Evolutionary conservation across 257 asterid genomes (phyloP).

Genomic region (Gynochthodes officinalis): DNA sequence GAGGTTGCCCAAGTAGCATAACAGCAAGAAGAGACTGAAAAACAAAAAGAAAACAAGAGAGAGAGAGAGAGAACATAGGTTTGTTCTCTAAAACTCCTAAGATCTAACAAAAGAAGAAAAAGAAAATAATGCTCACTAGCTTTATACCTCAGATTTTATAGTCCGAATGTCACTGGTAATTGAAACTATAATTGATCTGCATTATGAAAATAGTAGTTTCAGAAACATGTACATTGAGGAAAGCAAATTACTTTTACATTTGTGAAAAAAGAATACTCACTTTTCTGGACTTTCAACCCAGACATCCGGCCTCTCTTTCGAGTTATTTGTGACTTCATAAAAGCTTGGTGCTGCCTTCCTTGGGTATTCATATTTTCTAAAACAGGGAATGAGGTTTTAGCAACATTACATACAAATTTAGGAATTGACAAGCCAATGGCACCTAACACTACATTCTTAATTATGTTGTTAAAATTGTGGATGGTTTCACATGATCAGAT

Average conservation of each 20-base stretch:
- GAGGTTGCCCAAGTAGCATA: background rate
- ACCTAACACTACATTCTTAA: background rate
- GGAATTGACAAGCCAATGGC: background rate
- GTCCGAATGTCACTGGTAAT: constrained; percentile 98
- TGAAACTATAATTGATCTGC: constrained; percentile 84
- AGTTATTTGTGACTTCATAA: constrained; percentile 86
- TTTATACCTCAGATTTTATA: constrained; percentile 81
- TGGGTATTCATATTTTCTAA: constrained; percentile 83
- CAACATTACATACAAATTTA: background rate
- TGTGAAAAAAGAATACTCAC: constrained; percentile 39
- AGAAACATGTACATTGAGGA: constrained; percentile 16
- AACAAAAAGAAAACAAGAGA: too few relatives aligned
- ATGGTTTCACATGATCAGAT: background rate
- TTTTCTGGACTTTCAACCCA: constrained; percentile 98
- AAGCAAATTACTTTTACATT: background rate
- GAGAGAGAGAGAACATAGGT: background rate
- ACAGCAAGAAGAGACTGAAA: background rate
- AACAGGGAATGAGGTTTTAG: constrained; percentile 6
- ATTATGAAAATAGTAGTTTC: constrained; percentile 18
- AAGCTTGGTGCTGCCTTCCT: constrained; percentile 86
- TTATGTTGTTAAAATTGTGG: background rate
- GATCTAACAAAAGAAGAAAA: constrained; percentile 1
- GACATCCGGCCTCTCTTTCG: constrained; percentile 98
- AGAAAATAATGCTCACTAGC: constrained; percentile 6
- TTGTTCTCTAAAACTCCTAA: too few relatives aligned